phyloP scores from a whole-genome alignment of 805 yeast species.

The Metschnikowia peoriensis region DNA sequence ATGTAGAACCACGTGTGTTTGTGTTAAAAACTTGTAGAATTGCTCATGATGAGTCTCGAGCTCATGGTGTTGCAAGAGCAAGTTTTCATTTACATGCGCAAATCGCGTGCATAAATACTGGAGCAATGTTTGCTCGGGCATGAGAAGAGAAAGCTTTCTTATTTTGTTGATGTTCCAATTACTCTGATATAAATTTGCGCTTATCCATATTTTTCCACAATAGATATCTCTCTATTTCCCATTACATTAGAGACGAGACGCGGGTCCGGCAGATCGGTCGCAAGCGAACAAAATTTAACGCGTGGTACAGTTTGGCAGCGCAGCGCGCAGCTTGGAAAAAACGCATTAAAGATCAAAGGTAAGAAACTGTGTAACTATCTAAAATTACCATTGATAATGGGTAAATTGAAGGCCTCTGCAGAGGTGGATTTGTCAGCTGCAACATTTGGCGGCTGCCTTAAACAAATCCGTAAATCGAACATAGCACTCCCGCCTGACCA shows the following conservation, averaged over 20 bases:
- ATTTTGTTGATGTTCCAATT: background rate
- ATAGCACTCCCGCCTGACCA: conserved; percentile 14
- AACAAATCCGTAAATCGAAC: conserved; percentile 41
- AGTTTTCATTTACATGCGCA: background rate
- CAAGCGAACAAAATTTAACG: background rate
- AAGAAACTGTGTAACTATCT: too few species aligned
- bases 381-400: conserved; percentile 7
- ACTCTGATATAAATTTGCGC: too few species aligned
- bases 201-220: too few species aligned
- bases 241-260: background rate
- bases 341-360: background rate
- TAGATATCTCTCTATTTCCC: background rate
- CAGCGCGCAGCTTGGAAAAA: background rate
- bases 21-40: conserved; percentile 1
- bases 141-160: background rate
- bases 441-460: conserved; percentile 41
- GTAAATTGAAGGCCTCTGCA: conserved; percentile 12
- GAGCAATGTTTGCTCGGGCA: conserved; percentile 4
- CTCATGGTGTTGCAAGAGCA: conserved; percentile 1
- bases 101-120: conserved; percentile 1
- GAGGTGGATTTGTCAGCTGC: conserved; percentile 48
- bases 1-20: background rate
- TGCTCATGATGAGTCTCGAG: background rate
- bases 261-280: background rate
- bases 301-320: background rate